Evolutionary conservation across 78 protist species (phyloP), one percentile per base, ranked within the genome.

Genomic region (Cavenderia fasciculata): DNA sequence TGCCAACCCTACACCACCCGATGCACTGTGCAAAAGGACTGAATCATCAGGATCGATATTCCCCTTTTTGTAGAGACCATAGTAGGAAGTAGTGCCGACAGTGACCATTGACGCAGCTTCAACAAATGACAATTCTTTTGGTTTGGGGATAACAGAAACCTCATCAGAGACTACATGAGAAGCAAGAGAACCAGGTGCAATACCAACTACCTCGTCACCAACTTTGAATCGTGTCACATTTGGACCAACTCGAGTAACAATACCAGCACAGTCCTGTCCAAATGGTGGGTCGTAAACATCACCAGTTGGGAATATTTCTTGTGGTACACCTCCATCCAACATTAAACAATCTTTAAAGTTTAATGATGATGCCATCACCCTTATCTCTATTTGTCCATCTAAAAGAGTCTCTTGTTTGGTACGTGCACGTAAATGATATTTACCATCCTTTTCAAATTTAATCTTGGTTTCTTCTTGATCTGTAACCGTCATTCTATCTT

Each of bases 201-300:
- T 51, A 63, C 87, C 86, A 75, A 38, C 57, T 16, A 79, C 88
- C 25, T 41, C 23, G 29, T 79, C 88, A 40, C 88, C 88, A 18
- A 79, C 44, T 68, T 65, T 79, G 59, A 49, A 79, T 16, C 40
- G 41, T 4, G 3, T 47, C 11, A 12, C 33, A 0, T 16, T 46
- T 34, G 68, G 1, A 19, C 72, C 62, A 0, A 68, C 34, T 54
- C 61, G 23, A 11, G 69, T 79, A 7, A 79, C 56, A 27, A 79
- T 12, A 18, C 88, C 88, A 38, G 88, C 51, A 2, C 34, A 54
- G 2, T 79, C 88, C 5, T n/a, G 18, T 4, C 87, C 74, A 65
- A 77, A 77, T 29, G 47, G 29, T 7, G 74, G 63, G 12, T 40
- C 19, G 10, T 43, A 44, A 23, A 71, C 36, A 51, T 71, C 66